Evolutionary conservation across 768 basidiomycete genomes (phyloP), one percentile per base, ranked within the genome.

Genomic region (Kwoniella pini): DNA sequence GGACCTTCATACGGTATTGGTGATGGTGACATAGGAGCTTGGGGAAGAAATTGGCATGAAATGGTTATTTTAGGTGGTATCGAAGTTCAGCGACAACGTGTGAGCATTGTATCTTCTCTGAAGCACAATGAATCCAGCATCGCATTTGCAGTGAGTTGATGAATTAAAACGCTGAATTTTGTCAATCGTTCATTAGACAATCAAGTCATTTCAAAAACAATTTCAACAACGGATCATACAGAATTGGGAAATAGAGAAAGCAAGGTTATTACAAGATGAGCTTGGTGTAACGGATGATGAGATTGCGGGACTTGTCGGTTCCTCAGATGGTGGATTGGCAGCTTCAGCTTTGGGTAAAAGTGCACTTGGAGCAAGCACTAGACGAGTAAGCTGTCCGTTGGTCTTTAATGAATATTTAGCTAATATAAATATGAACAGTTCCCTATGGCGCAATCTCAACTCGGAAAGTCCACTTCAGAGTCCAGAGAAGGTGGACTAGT

Each of bases 41-140:
- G 72, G 72, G 68, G 72, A 1, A 61, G 72, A 51, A 74, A 74
- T 51, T 71, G 65, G 67, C 72, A 74, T 52, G 72, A 74, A 59
- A 74, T 67, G 67, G 60, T 70, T 22, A 74, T 74, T n/a, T 57
- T 74, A 4, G 67, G 68, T 38, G 72, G 72, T 3, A 74, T 74
- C 21, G 72, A 74, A 33, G 46, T 57, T 15, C 72, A 74, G 54
- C n/a, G 72, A 24, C 70, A 71, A 60, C 61, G 61, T 45, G 72
- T 74, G 7, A 63, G 67, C 40, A 12, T 19, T 22, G 19, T 19
- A 31, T 36, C 24, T 22, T 24, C 30, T n/a, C 42, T 7, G 43
- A 44, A 44, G 21, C 21, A 22, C 9, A 30, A 52, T 31, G 17
- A 55, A 6, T 53, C 54, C 17, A 24, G 17, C 39, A n/a, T n/a